phyloP scores from a whole-genome alignment of 495 filamentous ascomycete genomes.

The Trichoderma gamsii region DNA sequence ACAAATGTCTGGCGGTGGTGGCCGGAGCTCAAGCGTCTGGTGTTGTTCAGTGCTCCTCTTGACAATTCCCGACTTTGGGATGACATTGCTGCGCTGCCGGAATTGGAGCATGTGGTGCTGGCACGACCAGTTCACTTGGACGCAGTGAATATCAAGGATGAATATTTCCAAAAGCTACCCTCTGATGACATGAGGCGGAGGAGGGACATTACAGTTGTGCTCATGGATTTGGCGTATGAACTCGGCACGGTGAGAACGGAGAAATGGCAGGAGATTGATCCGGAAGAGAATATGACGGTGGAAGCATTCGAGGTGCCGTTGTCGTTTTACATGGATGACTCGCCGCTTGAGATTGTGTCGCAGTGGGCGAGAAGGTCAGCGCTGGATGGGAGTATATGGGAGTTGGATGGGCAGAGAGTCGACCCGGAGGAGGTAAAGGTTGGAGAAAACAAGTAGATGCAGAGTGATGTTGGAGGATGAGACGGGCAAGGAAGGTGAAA shows the following conservation, averaged over 20 bases:
- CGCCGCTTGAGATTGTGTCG: constrained; percentile 27
- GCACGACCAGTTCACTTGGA: constrained; percentile 28
- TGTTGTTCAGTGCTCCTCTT: constrained; percentile 30
- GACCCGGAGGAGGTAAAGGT: background rate
- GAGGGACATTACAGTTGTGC: constrained; percentile 16
- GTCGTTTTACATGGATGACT: constrained; percentile 23
- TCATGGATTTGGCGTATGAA: constrained; percentile 17
- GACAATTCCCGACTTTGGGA: constrained; percentile 24
- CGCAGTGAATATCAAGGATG: constrained; percentile 19
- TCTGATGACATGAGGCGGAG: constrained; percentile 2
- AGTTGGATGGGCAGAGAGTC: constrained; percentile 15
- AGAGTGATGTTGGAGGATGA: no score
- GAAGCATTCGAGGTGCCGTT: constrained; percentile 20
- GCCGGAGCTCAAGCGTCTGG: constrained; percentile 29
- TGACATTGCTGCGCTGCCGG: constrained; percentile 23
- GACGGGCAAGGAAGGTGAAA: no score
- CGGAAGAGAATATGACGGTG: constrained; percentile 17
- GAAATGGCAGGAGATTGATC: constrained; percentile 16
- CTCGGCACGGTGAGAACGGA: constrained; percentile 11
- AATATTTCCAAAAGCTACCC: constrained; percentile 18
- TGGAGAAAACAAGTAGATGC: no score
- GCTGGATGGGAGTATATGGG: constrained; percentile 18
- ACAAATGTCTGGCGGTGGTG: constrained; percentile 30
- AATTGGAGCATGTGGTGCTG: constrained; percentile 31
- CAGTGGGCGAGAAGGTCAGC: constrained; percentile 26